Conservation (phyloP, 208 protist species). For the Trypanosomatidae sp. region DNA sequence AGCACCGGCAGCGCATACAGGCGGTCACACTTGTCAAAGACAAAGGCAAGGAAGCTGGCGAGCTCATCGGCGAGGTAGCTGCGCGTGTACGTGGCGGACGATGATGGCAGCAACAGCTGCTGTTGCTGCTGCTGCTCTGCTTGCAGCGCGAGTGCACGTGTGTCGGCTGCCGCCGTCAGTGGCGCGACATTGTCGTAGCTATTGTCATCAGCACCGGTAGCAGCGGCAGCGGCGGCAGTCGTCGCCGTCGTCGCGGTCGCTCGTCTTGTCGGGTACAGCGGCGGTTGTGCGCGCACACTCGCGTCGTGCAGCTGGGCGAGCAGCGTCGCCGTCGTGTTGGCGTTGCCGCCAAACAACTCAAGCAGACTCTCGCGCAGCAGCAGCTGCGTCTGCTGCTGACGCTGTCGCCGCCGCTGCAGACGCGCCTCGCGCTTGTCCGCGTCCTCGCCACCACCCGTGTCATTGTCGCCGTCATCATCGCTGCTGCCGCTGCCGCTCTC, state of each 20-base stretch:
- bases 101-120: too few relatives aligned
- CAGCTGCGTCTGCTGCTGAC: too few relatives aligned
- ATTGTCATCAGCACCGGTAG: constrained; percentile 1
- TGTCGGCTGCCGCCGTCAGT: constrained; percentile 15
- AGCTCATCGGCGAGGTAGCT: constrained; percentile 39
- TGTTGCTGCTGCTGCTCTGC: too few relatives aligned
- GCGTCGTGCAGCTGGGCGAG: too few relatives aligned
- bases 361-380: too few relatives aligned
- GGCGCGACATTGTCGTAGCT: constrained; percentile 5
- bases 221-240: neutral
- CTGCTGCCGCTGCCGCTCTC: neutral
- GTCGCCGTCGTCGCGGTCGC: too few relatives aligned
- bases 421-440: neutral
- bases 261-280: too few relatives aligned
- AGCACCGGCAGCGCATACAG: constrained; percentile 66
- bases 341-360: too few relatives aligned
- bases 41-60: constrained; percentile 27
- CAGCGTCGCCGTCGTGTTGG: too few relatives aligned
- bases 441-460: neutral
- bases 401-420: neutral
- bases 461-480: neutral
- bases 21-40: constrained; percentile 67
- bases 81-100: constrained; percentile 3
- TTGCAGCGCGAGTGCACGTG: constrained; percentile 9
- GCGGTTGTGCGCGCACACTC: too few relatives aligned